Evolutionary conservation across 2,329 filamentous ascomycete species (phyloP).

Genomic region (Gnomoniopsis sp.): DNA sequence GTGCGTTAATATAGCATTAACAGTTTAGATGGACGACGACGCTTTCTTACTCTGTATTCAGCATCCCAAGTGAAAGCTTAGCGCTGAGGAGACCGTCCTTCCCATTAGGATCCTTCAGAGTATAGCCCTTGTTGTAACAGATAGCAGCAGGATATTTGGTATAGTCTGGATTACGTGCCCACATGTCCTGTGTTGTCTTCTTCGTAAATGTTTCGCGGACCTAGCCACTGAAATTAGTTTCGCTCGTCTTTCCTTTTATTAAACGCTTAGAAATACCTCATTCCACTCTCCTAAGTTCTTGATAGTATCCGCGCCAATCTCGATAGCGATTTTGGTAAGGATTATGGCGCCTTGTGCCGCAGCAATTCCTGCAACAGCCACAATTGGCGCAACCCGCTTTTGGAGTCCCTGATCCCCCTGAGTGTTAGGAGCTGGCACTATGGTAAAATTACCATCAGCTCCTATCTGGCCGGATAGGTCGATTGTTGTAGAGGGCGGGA

Average conservation of each 20-base stretch:
- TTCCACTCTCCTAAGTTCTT: conserved; percentile 15
- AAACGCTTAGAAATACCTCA: not conserved
- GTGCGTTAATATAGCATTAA: too few species aligned
- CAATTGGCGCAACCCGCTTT: conserved; percentile 11
- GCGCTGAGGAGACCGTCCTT: conserved; percentile 11
- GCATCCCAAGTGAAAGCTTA: conserved; percentile 14
- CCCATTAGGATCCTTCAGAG: conserved; percentile 7
- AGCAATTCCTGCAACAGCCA: conserved; percentile 22
- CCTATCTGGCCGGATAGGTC: conserved; percentile 13
- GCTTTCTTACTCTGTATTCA: conserved; percentile 13
- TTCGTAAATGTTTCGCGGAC: conserved; percentile 21
- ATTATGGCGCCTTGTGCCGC: conserved; percentile 3
- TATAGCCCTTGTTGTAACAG: conserved; percentile 22
- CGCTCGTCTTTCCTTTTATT: too few species aligned
- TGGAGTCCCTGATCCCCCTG: conserved; percentile 4
- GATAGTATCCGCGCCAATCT: conserved; percentile 12
- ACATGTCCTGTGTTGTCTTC: conserved; percentile 19
- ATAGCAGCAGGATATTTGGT: conserved; percentile 14
- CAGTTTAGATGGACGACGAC: too few species aligned
- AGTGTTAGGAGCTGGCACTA: conserved; percentile 8
- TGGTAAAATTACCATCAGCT: conserved; percentile 9
- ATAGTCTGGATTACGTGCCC: conserved; percentile 18
- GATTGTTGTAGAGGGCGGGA: conserved; percentile 1
- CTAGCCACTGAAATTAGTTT: too few species aligned
- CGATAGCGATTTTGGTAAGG: conserved; percentile 11